Conservation (phyloP, 331 rosid species). For the Cydonia oblonga region DNA sequence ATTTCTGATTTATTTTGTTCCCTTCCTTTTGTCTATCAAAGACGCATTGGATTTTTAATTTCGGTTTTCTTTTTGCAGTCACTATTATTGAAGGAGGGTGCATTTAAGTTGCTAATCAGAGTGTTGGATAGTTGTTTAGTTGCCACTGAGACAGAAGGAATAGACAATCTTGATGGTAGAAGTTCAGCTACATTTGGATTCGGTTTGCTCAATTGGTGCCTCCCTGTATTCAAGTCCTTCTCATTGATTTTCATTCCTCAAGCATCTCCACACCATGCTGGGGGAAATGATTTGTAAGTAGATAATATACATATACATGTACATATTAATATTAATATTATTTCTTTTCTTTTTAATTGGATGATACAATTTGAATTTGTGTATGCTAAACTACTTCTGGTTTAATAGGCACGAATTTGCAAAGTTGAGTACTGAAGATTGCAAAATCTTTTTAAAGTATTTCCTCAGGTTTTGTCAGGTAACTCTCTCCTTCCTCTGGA, state of each 20-base stretch:
- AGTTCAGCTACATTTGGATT: constrained; percentile 33
- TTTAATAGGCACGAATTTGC: constrained; percentile 42
- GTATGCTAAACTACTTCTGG: constrained; percentile 5
- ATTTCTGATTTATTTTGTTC: background rate
- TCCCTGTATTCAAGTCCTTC: constrained; percentile 73
- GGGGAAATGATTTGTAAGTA: constrained; percentile 52
- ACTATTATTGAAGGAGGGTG: constrained; percentile 52
- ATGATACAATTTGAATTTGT: background rate
- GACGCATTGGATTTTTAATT: background rate
- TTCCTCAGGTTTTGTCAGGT: constrained; percentile 77
- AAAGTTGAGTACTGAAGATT: constrained; percentile 44
- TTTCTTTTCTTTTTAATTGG: background rate
- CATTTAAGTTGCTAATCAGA: constrained; percentile 44
- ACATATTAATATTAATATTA: background rate
- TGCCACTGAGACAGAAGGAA: constrained; percentile 39
- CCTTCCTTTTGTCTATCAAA: background rate
- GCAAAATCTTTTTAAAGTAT: constrained; percentile 38
- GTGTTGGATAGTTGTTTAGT: constrained; percentile 51
- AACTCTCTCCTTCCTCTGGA: constrained; percentile 16
- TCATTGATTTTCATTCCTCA: constrained; percentile 44
- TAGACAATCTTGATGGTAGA: constrained; percentile 37
- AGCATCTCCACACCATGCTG: constrained; percentile 28
- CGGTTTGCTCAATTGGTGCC: constrained; percentile 50
- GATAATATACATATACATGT: background rate
- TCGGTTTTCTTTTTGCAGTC: constrained; percentile 34